Conservation (phyloP, 2,329 filamentous ascomycete genomes). For the Neoscytalidium dimidiatum region DNA sequence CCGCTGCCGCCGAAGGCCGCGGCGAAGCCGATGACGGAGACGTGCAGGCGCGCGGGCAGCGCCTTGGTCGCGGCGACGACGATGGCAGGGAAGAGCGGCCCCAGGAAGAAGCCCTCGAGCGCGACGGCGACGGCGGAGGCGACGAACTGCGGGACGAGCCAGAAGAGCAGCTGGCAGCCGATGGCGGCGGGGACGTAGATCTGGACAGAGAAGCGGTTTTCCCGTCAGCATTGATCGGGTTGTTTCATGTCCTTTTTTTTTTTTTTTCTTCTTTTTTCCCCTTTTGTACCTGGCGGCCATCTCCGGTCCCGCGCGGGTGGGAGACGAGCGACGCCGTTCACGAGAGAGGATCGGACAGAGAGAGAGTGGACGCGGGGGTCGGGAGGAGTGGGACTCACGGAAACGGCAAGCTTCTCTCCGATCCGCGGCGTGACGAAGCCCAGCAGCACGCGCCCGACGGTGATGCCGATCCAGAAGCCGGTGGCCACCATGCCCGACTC, state of each 20-base stretch:
- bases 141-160: conserved; percentile 24
- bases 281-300: no score
- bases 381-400: no score
- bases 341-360: no score
- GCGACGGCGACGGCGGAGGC: conserved; percentile 23
- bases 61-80: conserved; percentile 24
- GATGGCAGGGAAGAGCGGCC: conserved; percentile 24
- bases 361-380: no score
- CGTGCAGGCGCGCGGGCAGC: conserved; percentile 24
- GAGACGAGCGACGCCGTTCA: no score
- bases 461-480: conserved; percentile 26
- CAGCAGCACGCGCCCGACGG: conserved; percentile 21
- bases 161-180: conserved; percentile 24
- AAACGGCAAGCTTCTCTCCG: conserved; percentile 24
- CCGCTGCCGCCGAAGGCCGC: conserved; percentile 25
- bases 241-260: no score
- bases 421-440: conserved; percentile 24
- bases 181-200: conserved; percentile 20
- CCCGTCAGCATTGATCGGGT: neutral
- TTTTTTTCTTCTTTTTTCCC: no score
- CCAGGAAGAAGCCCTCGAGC: conserved; percentile 24
- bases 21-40: conserved; percentile 23
- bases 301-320: no score
- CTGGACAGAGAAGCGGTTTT: no score
- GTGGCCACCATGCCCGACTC: conserved; percentile 22